Conservation (phyloP, 2,329 filamentous ascomycete species). For the Xylariaceae sp. region DNA sequence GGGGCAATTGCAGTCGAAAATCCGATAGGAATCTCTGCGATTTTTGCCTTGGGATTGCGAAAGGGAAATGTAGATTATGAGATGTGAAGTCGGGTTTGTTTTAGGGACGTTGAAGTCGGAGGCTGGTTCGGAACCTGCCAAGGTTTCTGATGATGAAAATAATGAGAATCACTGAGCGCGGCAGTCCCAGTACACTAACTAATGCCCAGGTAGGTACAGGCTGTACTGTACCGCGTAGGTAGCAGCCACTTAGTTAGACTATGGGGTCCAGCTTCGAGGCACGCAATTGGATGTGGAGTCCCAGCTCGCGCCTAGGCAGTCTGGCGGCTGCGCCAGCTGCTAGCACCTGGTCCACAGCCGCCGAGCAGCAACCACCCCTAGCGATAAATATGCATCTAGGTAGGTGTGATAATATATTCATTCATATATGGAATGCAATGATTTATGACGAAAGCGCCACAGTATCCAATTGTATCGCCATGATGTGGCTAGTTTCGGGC, state of each 20-base stretch:
- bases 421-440: no score
- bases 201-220: background rate
- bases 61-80: background rate
- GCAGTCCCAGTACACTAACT: background rate
- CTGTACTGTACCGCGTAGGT: no score
- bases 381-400: no score
- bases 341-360: no score
- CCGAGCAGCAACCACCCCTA: no score
- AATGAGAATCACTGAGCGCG: constrained; percentile 3
- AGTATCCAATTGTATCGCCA: background rate
- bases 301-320: no score
- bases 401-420: no score
- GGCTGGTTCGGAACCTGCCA: constrained; percentile 1
- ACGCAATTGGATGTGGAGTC: no score
- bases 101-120: background rate
- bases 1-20: background rate
- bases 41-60: background rate
- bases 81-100: background rate
- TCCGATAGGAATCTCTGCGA: background rate
- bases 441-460: no score
- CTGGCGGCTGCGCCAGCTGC: no score
- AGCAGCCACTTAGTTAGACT: no score
- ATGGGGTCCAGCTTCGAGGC: no score
- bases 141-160: constrained; percentile 11
- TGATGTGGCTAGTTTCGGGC: constrained; percentile 17